A percentile compares a stretch with the other conserved stretches of the same genome.
Conservation (phyloP, 495 filamentous ascomycete genomes). For the Lasiosphaeria hispida region DNA sequence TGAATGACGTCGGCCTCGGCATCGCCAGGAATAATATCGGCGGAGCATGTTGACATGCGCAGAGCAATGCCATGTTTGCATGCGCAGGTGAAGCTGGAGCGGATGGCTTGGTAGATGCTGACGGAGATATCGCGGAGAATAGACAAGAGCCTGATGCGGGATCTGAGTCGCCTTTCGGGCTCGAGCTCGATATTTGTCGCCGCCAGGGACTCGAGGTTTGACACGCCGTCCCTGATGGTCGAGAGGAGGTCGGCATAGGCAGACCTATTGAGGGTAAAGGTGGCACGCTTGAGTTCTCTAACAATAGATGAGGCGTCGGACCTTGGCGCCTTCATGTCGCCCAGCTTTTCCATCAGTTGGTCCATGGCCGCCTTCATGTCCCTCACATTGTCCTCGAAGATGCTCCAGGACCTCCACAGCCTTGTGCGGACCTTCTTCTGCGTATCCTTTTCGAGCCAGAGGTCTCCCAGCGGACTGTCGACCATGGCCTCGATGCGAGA, state of each 20-base stretch:
- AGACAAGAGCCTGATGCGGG: background rate
- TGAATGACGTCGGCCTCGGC: too few relatives aligned
- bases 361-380: too few relatives aligned
- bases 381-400: background rate
- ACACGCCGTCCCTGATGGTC: too few relatives aligned
- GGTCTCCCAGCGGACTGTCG: background rate
- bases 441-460: background rate
- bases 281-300: too few relatives aligned
- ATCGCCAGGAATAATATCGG: too few relatives aligned
- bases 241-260: too few relatives aligned
- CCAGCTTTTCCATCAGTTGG: too few relatives aligned
- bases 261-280: too few relatives aligned
- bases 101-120: background rate
- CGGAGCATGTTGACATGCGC: background rate
- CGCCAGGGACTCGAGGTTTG: too few relatives aligned
- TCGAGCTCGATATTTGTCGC: background rate
- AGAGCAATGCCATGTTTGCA: background rate
- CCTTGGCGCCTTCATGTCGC: too few relatives aligned
- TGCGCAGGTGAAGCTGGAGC: background rate
- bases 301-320: too few relatives aligned
- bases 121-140: background rate
- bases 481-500: slow-evolving; percentile 1
- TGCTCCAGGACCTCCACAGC: background rate
- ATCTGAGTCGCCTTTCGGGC: background rate
- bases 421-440: background rate